Base-by-base conservation (phyloP, 495 filamentous ascomycete genomes). In the Aspergillus campestris region DNA sequence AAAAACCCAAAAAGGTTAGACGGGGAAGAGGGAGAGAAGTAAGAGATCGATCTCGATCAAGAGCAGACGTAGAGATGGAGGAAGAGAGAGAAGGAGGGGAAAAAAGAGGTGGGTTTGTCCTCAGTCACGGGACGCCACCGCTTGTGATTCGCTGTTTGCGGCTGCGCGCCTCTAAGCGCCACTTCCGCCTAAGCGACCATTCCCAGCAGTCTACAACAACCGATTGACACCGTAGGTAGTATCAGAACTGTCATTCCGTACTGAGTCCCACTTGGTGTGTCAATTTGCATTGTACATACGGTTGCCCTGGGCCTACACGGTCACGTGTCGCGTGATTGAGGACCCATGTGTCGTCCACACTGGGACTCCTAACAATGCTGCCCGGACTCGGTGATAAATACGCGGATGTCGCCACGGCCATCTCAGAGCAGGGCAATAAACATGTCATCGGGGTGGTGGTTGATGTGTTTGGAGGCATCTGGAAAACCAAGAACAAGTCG, bases 401-500 rank as follows among this genome's bases (percentile, higher is more conserved):
- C 32, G 48, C 65, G 8, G 54, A 67, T 29, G 54, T 79, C 38
- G 31, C 60, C 40, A 59, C 62, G 12, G 71, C 70, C 27, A 58
- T 53, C 39, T 28, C 47, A 11, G 50, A 54, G 12, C 44, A 49
- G n/a, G 60, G 57, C 31, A 33, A 40, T 40, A 42, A 66, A 15
- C 74, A 52, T 49, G 56, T 78, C 13, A 61, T 78, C 18, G 76
- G 74, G 1, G 63, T 78, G 2, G 71, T 76, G 1, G 66, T 73
- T 5, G 74, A 77, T 53, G 55, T 52, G 32, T 49, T 69, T 40
- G 49, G 44, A 12, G 52, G 56, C 9, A 47, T 60, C 11, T 51
- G 6, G n/a, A 53, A 41, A 29, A 59, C 64, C 6, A 51, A 47
- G 40, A 62, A 64, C 11, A 60, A 60, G 3, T 64, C 66, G 1